Percentiles rank a stretch among this genome's conserved stretches.
phyloP scores from a whole-genome alignment of 768 basidiomycete species.

The Leccinum ochraceum region DNA sequence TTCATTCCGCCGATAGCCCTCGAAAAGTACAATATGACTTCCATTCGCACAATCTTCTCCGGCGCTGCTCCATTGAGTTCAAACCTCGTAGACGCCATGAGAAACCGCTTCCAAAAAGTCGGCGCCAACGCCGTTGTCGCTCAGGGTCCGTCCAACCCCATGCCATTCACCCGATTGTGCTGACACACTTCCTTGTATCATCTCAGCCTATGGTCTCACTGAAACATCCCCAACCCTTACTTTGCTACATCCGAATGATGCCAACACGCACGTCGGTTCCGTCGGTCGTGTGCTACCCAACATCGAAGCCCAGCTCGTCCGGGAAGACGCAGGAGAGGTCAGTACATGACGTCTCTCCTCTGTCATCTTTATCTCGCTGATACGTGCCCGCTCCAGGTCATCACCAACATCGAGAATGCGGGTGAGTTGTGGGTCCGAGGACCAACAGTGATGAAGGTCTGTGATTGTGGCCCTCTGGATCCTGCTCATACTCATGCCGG shows the following conservation, averaged over 20 bases:
- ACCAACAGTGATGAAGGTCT: conserved; percentile 78
- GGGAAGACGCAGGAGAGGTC: conserved; percentile 56
- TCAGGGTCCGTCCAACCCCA: conserved; percentile 46
- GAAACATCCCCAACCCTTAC: conserved; percentile 79
- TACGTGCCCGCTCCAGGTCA: conserved; percentile 14
- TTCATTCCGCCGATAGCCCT: conserved; percentile 43
- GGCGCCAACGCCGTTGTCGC: conserved; percentile 43
- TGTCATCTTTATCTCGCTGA: background rate
- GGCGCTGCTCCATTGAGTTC: conserved; percentile 83
- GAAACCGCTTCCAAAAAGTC: conserved; percentile 39
- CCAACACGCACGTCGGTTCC: conserved; percentile 55
- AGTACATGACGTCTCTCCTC: background rate
- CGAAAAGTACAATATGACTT: conserved; percentile 64
- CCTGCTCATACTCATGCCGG: conserved; percentile 1
- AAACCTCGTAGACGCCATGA: conserved; percentile 54
- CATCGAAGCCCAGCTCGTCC: conserved; percentile 72
- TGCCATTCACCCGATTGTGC: background rate
- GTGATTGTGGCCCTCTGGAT: background rate
- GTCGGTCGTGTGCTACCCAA: conserved; percentile 74
- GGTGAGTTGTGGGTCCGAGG: conserved; percentile 87
- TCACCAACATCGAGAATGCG: conserved; percentile 39
- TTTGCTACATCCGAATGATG: conserved; percentile 47
- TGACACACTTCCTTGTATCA: background rate
- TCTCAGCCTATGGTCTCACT: conserved; percentile 71
- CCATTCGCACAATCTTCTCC: conserved; percentile 57